Conservation (phyloP, 2,329 filamentous ascomycete genomes). For the Paecilomyces fulvus region DNA sequence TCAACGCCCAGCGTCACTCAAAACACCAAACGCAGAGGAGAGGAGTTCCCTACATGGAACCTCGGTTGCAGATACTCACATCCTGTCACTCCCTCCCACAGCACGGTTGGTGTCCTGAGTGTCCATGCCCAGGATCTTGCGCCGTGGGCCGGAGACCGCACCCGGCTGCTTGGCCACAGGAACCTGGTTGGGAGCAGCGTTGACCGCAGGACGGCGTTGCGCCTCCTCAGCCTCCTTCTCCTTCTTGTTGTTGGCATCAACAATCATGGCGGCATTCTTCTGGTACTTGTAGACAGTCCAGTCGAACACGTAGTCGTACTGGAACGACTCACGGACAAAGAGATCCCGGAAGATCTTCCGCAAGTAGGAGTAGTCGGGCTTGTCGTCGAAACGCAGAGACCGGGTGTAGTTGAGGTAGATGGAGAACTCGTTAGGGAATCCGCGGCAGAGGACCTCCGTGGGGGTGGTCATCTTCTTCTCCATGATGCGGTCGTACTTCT, state of each 20-base stretch:
- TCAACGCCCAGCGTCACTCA: constrained; percentile 67
- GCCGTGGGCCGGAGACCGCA: constrained; percentile 66
- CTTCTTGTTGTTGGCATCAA: constrained; percentile 62
- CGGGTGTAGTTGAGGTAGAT: constrained; percentile 99
- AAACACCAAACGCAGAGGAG: constrained; percentile 74
- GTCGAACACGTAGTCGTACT: constrained; percentile 99
- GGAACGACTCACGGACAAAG: constrained; percentile 97
- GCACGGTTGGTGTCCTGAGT: constrained; percentile 66
- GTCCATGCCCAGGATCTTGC: constrained; percentile 68
- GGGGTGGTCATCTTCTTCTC: constrained; percentile 99
- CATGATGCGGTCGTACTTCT: constrained; percentile 99
- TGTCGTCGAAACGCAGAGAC: constrained; percentile 97
- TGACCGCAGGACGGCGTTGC: constrained; percentile 55
- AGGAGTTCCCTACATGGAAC: constrained; percentile 77
- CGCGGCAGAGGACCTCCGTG: constrained; percentile 91
- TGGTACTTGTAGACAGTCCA: constrained; percentile 99
- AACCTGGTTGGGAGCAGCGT: constrained; percentile 52
- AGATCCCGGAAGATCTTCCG: constrained; percentile 99
- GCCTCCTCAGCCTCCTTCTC: constrained; percentile 70
- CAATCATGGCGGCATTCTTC: constrained; percentile 95
- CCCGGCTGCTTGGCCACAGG: constrained; percentile 57
- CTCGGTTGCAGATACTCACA: constrained; percentile 75
- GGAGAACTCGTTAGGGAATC: constrained; percentile 98
- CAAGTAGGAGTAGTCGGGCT: constrained; percentile 98
- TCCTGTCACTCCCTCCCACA: constrained; percentile 78